phyloP scores from a whole-genome alignment of 805 yeast species.

The Ascoidea tarda region DNA sequence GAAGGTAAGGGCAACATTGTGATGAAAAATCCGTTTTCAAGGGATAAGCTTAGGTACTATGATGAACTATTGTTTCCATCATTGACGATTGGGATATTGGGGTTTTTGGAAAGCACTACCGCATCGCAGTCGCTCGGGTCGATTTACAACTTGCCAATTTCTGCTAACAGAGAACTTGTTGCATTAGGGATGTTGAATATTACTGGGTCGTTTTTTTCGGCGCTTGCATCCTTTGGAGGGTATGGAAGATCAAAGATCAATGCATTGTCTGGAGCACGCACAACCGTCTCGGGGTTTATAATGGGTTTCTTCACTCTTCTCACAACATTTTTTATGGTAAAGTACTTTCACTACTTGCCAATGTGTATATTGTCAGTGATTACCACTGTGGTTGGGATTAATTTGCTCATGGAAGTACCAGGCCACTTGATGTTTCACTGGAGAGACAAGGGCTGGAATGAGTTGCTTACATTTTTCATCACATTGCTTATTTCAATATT shows the following conservation, averaged over 20 bases:
- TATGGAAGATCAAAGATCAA: conserved; percentile 88
- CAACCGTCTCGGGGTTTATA: conserved; percentile 71
- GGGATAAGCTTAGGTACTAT: conserved; percentile 15
- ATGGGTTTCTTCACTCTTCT: conserved; percentile 68
- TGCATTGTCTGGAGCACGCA: conserved; percentile 74
- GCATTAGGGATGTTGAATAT: conserved; percentile 76
- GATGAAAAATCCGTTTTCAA: conserved; percentile 45
- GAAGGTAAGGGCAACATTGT: conserved; percentile 26
- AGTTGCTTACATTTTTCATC: conserved; percentile 51
- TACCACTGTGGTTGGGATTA: conserved; percentile 63
- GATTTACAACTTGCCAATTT: conserved; percentile 52
- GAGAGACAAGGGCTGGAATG: conserved; percentile 62
- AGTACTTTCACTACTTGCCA: conserved; percentile 61
- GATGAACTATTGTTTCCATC: background rate
- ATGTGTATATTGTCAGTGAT: conserved; percentile 68
- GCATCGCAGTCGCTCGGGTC: conserved; percentile 82
- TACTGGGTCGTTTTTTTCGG: conserved; percentile 37
- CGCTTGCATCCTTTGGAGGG: conserved; percentile 90
- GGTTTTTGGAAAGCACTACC: conserved; percentile 87
- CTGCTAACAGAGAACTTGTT: conserved; percentile 81
- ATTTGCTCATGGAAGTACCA: conserved; percentile 76
- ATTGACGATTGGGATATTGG: conserved; percentile 57
- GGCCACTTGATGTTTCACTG: conserved; percentile 61
- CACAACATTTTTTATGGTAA: conserved; percentile 45
- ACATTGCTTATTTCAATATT: conserved; percentile 51